Conservation (phyloP, 306 rosid genomes). For the Prunus armeniaca region DNA sequence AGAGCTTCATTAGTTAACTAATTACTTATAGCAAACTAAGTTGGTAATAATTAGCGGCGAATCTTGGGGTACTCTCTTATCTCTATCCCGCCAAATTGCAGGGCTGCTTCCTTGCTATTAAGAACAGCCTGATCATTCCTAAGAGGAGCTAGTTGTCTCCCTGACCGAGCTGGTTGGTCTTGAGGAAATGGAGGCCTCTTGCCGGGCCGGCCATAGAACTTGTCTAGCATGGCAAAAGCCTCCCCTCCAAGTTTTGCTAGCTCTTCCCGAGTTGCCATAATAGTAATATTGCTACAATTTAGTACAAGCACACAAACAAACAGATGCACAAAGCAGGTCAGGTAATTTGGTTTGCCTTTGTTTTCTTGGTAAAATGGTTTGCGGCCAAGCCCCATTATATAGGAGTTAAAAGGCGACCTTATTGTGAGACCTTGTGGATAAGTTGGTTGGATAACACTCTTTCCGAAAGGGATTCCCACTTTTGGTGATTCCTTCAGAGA, state of each 20-base stretch:
- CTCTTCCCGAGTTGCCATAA: slow-evolving; percentile 18
- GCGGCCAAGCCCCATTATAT: too few species aligned
- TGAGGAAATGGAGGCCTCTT: neutral
- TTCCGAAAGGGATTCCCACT: neutral
- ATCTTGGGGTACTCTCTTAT: neutral
- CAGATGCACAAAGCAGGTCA: too few species aligned
- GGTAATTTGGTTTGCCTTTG: neutral
- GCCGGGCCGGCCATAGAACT: slow-evolving; percentile 12
- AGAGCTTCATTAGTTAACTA: too few species aligned
- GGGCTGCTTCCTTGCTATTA: slow-evolving; percentile 1
- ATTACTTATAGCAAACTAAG: too few species aligned
- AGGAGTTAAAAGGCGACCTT: too few species aligned
- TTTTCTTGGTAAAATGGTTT: neutral
- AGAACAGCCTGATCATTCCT: neutral
- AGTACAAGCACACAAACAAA: too few species aligned
- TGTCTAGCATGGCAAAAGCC: slow-evolving; percentile 36
- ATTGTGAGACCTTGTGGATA: too few species aligned
- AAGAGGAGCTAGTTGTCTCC: neutral
- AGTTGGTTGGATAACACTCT: neutral
- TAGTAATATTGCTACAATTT: neutral
- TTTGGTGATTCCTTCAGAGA: neutral
- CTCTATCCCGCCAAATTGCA: neutral
- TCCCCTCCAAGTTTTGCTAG: slow-evolving; percentile 12
- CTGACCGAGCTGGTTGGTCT: neutral
- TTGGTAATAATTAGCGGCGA: neutral